Conservation (phyloP, 139 green algal genomes). For the Tetratostichococcus sp. region DNA sequence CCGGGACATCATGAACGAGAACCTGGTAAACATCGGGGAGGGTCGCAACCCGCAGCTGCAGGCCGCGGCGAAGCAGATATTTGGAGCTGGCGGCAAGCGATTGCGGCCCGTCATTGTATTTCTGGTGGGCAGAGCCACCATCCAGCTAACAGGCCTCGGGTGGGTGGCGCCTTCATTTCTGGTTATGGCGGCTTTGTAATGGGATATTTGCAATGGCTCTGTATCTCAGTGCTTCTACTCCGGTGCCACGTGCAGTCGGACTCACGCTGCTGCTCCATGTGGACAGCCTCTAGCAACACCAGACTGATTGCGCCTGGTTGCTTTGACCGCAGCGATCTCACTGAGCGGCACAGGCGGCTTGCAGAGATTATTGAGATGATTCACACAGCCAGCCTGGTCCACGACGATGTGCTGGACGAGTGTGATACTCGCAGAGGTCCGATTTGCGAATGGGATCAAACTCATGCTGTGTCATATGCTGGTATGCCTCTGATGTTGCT, state of each 20-base stretch:
- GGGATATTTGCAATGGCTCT: too few relatives aligned
- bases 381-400: conserved; percentile 95
- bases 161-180: conserved; percentile 24
- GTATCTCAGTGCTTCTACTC: too few relatives aligned
- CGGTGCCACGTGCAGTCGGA: too few relatives aligned
- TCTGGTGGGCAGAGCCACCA: conserved; percentile 80
- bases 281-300: too few relatives aligned
- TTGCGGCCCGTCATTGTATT: conserved; percentile 88
- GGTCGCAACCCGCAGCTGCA: conserved; percentile 89
- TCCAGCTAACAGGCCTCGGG: conserved; percentile 49
- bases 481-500: neutral
- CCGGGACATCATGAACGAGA: conserved; percentile 77
- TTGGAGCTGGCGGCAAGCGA: conserved; percentile 92
- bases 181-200: too few relatives aligned
- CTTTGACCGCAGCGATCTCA: conserved; percentile 84
- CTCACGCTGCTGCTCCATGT: neutral
- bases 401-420: conserved; percentile 99
- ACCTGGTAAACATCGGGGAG: conserved; percentile 86
- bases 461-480: neutral
- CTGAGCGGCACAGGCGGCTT: conserved; percentile 77
- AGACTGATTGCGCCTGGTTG: too few relatives aligned
- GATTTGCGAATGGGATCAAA: neutral
- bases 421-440: conserved; percentile 79
- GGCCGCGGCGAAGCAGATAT: conserved; percentile 97
- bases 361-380: conserved; percentile 99